Evolutionary conservation across 768 basidiomycete genomes (phyloP), one percentile per base, ranked within the genome.

Genomic region (Megacollybia marginata): DNA sequence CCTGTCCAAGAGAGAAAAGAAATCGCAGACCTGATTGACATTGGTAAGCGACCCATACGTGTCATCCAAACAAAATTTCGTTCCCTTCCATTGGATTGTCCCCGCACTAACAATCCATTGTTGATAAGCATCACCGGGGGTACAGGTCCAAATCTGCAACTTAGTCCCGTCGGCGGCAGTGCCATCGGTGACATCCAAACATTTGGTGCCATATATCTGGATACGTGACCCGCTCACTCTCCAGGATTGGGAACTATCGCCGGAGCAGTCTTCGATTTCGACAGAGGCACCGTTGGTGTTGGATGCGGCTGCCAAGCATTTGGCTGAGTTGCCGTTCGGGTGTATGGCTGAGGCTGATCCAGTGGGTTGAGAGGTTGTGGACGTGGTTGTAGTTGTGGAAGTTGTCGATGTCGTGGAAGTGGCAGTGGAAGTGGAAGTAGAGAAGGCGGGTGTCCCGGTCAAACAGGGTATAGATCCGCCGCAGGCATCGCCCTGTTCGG

Each of bases 91-190:
- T 20, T 48, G 43, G 31, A 48, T 48, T 16, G 48, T 20, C 34
- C 19, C 46, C 5, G 45, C 47, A 1, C 36, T 45, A n/a, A 51
- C 48, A 23, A 50, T 54, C 48, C 53, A 59, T 19, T 52, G 47
- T 31, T 61, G 59, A 52, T 61, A 57, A 28, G 48, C 28, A 19
- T 54, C 49, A 9, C 44, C 44, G 28, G 33, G 47, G 16, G 45
- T 35, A 49, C 61, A 62, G 40, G 46, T 48, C 59, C 59, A 63
- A 38, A 62, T 57, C 49, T 63, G 59, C 15, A 63, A 45, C 54
- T 60, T 57, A 5, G 56, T 55, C 18, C 61, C 61, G 43, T 60
- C 51, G 16, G 44, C 57, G 16, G 52, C 54, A 2, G 19, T 33
- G 11, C 62, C 62, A 31, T 50, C 45, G 2, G 52, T 54, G 36